These are phyloP conservation scores for Penicillium atrosanguineum DNA, from an alignment of 495 filamentous ascomycete genomes.

Conservation along the genomic window DNA sequence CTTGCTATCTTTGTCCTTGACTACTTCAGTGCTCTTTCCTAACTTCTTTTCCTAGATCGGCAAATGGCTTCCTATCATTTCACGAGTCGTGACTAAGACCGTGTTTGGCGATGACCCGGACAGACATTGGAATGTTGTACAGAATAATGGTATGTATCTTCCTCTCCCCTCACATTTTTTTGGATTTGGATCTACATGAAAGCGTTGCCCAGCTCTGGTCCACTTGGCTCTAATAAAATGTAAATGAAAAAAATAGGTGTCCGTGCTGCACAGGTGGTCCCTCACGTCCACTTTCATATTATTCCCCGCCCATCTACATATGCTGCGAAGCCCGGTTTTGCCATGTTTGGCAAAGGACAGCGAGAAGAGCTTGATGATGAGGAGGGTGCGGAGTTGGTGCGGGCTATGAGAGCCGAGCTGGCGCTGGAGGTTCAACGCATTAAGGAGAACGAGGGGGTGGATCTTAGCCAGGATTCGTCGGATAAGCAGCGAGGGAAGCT, in stretches of 20 bases:
- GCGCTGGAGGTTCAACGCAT: conserved; percentile 51
- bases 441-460: conserved; percentile 41
- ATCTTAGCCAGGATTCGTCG: conserved; percentile 25
- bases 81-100: conserved; percentile 61
- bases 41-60: conserved; percentile 45
- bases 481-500: conserved; percentile 26
- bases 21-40: neutral
- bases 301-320: conserved; percentile 63
- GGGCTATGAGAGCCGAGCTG: conserved; percentile 59
- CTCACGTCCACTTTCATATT: conserved; percentile 89
- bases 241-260: conserved; percentile 46
- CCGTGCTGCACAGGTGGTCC: conserved; percentile 84
- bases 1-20: neutral
- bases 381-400: conserved; percentile 64
- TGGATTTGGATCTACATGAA: neutral
- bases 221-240: neutral
- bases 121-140: conserved; percentile 75
- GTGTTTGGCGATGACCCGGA: conserved; percentile 35
- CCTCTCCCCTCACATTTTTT: conserved; percentile 1
- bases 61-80: conserved; percentile 70
- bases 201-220: neutral
- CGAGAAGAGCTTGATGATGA: conserved; percentile 85
- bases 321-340: conserved; percentile 55
- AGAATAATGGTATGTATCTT: conserved; percentile 75
- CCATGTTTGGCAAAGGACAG: conserved; percentile 80